phyloP scores from a whole-genome alignment of 108 stramenopile species.

The Seminavis robusta region DNA sequence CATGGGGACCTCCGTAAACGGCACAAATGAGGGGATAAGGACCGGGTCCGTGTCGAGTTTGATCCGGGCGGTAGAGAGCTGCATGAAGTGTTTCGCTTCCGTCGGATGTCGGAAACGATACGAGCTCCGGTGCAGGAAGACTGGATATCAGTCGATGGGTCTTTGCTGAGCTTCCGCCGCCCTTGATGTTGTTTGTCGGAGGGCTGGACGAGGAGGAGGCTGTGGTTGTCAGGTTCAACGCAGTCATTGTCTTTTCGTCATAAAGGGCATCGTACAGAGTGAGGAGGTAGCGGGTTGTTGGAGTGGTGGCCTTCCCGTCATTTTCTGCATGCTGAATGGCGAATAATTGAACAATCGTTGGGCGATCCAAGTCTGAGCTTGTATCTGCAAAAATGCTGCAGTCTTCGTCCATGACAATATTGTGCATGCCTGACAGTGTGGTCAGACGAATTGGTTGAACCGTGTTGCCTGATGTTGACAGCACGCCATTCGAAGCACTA shows the following conservation, averaged over 20 bases:
- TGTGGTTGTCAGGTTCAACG: no score
- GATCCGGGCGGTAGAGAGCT: constrained; percentile 80
- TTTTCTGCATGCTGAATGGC: constrained; percentile 15
- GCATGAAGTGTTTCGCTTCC: constrained; percentile 64
- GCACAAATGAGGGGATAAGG: constrained; percentile 86
- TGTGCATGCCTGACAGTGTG: constrained; percentile 57
- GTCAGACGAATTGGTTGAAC: constrained; percentile 47
- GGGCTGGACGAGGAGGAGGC: no score
- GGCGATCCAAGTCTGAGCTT: constrained; percentile 53
- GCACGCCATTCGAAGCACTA: background rate
- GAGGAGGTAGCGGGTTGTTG: constrained; percentile 14
- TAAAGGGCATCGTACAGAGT: constrained; percentile 41
- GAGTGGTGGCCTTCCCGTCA: background rate
- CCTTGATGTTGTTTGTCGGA: no score
- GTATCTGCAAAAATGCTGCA: constrained; percentile 59
- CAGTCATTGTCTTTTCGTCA: constrained; percentile 43
- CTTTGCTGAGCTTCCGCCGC: no score
- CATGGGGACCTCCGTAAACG: constrained; percentile 96
- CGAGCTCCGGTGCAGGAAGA: constrained; percentile 48
- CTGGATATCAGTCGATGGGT: constrained; percentile 12
- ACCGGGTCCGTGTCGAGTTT: constrained; percentile 60
- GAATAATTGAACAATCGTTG: constrained; percentile 44
- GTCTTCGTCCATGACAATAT: constrained; percentile 58
- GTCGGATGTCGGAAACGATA: constrained; percentile 59
- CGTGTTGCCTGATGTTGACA: background rate